Conservation (phyloP, 2,329 filamentous ascomycete species). For the Berkeleyomyces basicola region DNA sequence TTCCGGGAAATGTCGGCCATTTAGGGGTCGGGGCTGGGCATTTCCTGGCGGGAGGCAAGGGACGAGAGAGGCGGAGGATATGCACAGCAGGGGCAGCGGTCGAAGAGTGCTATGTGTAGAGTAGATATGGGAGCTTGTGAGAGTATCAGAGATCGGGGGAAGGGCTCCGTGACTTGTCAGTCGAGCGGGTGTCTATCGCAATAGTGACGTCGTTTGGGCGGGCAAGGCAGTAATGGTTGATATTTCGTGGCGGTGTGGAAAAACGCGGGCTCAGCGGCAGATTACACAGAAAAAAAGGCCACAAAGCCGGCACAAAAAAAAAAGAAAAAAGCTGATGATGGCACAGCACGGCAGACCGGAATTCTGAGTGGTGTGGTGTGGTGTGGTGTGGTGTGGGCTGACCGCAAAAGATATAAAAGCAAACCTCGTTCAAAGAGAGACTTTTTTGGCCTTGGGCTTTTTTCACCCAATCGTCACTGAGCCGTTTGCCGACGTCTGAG, state of each 20-base stretch:
- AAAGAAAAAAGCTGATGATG: background rate
- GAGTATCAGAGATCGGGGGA: background rate
- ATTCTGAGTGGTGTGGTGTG: too few relatives aligned
- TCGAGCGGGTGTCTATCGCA: background rate
- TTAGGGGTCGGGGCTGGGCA: conserved; percentile 1
- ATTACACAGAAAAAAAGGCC: background rate
- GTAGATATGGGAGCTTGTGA: background rate
- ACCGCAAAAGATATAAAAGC: background rate
- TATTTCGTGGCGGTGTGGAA: background rate
- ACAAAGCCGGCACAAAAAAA: background rate
- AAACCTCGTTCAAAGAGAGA: background rate
- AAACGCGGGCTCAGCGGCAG: too few relatives aligned
- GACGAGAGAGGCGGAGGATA: background rate
- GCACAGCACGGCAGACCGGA: too few relatives aligned
- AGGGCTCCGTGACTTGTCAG: background rate
- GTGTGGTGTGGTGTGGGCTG: background rate
- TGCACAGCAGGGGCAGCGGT: background rate
- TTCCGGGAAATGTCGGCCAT: conserved; percentile 9
- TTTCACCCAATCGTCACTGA: background rate
- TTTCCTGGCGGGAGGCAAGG: background rate
- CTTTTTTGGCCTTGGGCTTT: background rate
- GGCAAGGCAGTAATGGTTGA: background rate
- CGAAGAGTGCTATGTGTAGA: background rate
- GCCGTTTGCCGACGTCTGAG: conserved; percentile 4
- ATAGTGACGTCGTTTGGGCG: background rate